Base-by-base conservation (phyloP, 2,329 filamentous ascomycete genomes). In the Endothia cerciana region DNA sequence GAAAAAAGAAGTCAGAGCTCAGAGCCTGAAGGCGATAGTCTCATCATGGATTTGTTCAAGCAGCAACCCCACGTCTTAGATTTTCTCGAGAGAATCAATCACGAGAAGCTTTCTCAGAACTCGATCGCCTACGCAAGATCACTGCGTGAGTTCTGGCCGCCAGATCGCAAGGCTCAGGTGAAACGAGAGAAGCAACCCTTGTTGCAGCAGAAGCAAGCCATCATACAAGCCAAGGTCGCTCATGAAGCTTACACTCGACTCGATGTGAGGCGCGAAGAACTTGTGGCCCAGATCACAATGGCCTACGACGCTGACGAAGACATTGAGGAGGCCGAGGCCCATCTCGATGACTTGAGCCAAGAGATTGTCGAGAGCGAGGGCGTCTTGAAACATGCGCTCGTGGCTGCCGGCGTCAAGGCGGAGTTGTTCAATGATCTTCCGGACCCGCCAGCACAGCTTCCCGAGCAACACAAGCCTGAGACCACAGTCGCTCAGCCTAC, bases 261-360 rank as follows among this genome's bases (percentile, higher is more conserved):
- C 15, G 75, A 75, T 49, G 74, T 74, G 19, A 79, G 82, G 68
- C 79, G 79, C 55, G 81, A 87, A 65, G 72, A 76, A 6, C 73
- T 87, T 28, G 77, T 83, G 0, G 74, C 80, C 57, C 76, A 79
- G 60, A 80, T 87, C 59, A 78, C 79, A 3, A 76, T 83, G 65
- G 82, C 82, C 0, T 88, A 86, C 67, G 79, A 79, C 17, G 79
- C 84, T 11, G 80, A 80, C 30, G 72, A 82, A 17, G 81, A 87
- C 58, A 87, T 82, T 1, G 80, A 83, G 2, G 80, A 82, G 11
- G 82, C 85, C 28, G 85, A 87, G 70, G 71, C 73, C 41, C 79
- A 77, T 49, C 74, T 87, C 10, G 83, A 86, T 65, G 77, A 81
- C 43, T 71, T 87, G 45, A 79, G 79, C 13, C 77, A 78, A 59